phyloP scores from a whole-genome alignment of 2,329 filamentous ascomycete genomes.

The Chaetomiaceae sp. region DNA sequence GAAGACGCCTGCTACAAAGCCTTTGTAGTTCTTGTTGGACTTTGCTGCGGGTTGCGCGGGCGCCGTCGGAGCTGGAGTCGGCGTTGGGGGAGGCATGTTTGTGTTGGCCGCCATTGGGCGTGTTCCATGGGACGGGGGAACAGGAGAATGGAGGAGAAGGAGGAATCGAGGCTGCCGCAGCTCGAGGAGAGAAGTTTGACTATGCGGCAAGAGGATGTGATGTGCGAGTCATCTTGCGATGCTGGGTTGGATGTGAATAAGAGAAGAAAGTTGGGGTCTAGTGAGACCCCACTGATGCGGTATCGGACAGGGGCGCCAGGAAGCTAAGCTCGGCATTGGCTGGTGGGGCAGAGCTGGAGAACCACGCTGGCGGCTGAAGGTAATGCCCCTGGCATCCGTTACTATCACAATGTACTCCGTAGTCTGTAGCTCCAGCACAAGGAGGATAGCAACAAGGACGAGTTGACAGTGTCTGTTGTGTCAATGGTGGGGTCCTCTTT shows the following conservation, averaged over 20 bases:
- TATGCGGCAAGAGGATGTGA: neutral
- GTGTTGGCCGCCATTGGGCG: slow-evolving; percentile 16
- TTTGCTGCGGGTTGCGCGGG: slow-evolving; percentile 4
- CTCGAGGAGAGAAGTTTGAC: neutral
- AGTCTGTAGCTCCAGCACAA: too few relatives aligned
- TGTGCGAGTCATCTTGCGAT: too few relatives aligned
- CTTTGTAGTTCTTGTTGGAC: slow-evolving; percentile 67
- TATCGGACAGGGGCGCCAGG: slow-evolving; percentile 18
- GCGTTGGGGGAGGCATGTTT: neutral
- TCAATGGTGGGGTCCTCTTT: too few relatives aligned
- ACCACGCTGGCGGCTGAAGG: too few relatives aligned
- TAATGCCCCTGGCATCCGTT: too few relatives aligned
- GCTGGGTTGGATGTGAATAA: too few relatives aligned
- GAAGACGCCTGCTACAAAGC: slow-evolving; percentile 96
- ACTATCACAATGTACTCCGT: too few relatives aligned
- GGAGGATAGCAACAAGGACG: too few relatives aligned
- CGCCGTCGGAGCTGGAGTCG: slow-evolving; percentile 12
- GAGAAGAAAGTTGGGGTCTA: neutral
- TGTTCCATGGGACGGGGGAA: neutral
- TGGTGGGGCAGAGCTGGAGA: slow-evolving; percentile 6
- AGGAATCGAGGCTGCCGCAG: neutral
- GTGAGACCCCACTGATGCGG: slow-evolving; percentile 12
- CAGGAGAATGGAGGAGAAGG: neutral
- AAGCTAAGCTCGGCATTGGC: slow-evolving; percentile 13
- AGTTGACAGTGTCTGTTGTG: too few relatives aligned